phyloP scores from a whole-genome alignment of 2,329 filamentous ascomycete genomes.

The Alternaria triticimaculans region DNA sequence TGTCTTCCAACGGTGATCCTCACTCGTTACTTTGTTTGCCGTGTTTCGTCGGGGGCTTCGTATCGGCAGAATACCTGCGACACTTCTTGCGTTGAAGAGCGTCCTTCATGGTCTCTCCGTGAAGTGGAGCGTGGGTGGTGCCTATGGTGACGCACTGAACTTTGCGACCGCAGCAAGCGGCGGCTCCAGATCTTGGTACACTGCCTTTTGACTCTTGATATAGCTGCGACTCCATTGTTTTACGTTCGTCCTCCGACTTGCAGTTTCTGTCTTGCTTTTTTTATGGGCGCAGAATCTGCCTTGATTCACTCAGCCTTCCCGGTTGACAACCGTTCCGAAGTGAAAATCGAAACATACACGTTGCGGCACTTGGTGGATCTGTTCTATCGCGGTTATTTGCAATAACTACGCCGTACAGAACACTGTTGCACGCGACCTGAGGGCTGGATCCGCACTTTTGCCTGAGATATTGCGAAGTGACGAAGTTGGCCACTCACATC shows the following conservation, averaged over 20 bases:
- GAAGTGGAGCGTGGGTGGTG: background rate
- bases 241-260: background rate
- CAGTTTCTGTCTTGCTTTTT: background rate
- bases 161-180: constrained; percentile 3
- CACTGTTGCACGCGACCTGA: no score
- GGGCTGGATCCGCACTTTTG: background rate
- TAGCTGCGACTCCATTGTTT: background rate
- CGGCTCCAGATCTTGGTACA: background rate
- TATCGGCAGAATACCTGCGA: background rate
- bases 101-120: background rate
- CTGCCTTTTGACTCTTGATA: constrained; percentile 3
- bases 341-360: background rate
- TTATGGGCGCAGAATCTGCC: background rate
- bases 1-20: constrained; percentile 3
- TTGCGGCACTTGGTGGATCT: background rate
- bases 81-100: background rate
- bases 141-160: background rate
- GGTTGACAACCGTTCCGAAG: background rate
- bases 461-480: background rate
- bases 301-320: background rate
- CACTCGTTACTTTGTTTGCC: background rate
- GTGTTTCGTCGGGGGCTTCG: background rate
- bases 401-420: background rate
- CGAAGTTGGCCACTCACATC: constrained; percentile 1
- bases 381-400: background rate